phyloP scores from a whole-genome alignment of 2,329 filamentous ascomycete genomes.

The Bipolaris victoriae region DNA sequence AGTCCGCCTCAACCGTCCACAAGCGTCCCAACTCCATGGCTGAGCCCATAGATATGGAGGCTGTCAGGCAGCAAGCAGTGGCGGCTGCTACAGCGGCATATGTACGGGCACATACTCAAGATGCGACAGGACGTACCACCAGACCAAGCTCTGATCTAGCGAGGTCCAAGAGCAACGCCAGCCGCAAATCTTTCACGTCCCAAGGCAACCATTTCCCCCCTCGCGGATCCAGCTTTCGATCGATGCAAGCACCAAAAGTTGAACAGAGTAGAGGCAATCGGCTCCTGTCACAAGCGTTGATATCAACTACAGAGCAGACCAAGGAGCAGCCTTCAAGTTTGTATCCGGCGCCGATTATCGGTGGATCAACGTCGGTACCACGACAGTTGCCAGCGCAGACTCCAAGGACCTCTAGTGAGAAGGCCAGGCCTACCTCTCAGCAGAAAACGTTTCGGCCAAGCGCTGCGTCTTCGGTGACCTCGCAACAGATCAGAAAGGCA shows the following conservation, averaged over 20 bases:
- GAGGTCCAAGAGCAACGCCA: slow-evolving; percentile 44
- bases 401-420: slow-evolving; percentile 32
- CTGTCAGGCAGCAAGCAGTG: slow-evolving; percentile 45
- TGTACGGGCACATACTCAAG: slow-evolving; percentile 38
- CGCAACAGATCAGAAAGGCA: slow-evolving; percentile 48
- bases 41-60: slow-evolving; percentile 35
- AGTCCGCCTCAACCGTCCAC: slow-evolving; percentile 44
- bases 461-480: slow-evolving; percentile 34
- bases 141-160: slow-evolving; percentile 29
- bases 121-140: slow-evolving; percentile 18
- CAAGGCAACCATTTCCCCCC: slow-evolving; percentile 49
- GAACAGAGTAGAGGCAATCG: slow-evolving; percentile 17
- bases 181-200: slow-evolving; percentile 39
- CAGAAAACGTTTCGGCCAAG: slow-evolving; percentile 31
- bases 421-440: slow-evolving; percentile 35
- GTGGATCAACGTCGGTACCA: slow-evolving; percentile 13
- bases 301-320: slow-evolving; percentile 10
- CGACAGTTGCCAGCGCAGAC: slow-evolving; percentile 29
- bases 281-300: slow-evolving; percentile 17
- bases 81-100: slow-evolving; percentile 49
- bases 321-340: slow-evolving; percentile 32
- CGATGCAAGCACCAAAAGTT: slow-evolving; percentile 23
- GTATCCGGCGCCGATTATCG: slow-evolving; percentile 20
- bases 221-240: slow-evolving; percentile 39
- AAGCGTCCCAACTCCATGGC: slow-evolving; percentile 24